A percentile compares a stretch with the other conserved stretches of the same genome.
These are phyloP conservation scores for Mucor velutinosus DNA, from an alignment of 371 early-diverging fungal genomes.

Conservation along the genomic window DNA sequence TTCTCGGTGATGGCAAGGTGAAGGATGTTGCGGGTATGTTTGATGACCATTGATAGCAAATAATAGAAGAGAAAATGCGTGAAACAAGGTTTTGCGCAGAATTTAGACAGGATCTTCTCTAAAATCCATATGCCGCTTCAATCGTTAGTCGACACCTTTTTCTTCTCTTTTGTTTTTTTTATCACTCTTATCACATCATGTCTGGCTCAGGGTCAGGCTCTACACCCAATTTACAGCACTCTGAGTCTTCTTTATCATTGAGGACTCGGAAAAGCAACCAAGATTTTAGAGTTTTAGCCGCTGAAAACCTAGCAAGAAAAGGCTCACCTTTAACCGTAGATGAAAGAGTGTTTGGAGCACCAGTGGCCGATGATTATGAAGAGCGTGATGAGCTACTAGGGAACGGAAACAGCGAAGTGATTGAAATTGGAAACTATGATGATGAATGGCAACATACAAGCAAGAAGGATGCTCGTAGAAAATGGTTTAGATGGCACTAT, in stretches of 20 bases:
- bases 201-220: conserved; percentile 4
- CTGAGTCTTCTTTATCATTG: conserved; percentile 13
- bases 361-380: not conserved
- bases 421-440: conserved; percentile 11
- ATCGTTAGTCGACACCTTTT: not conserved
- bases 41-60: not conserved
- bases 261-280: conserved; percentile 14
- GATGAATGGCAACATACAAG: not conserved
- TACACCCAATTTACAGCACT: not conserved
- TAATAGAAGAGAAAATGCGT: conserved; percentile 2
- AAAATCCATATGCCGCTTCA: not conserved
- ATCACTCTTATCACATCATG: not conserved
- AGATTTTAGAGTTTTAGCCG: conserved; percentile 1
- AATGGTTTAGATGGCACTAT: not conserved
- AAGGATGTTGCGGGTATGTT: conserved; percentile 17
- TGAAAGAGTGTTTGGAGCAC: conserved; percentile 14
- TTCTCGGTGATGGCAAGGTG: conserved; percentile 20
- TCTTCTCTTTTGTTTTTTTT: not conserved
- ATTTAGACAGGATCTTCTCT: not conserved
- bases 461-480: not conserved
- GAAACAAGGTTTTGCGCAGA: not conserved
- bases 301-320: conserved; percentile 1
- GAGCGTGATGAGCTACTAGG: conserved; percentile 1
- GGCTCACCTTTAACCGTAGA: not conserved
- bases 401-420: conserved; percentile 5